phyloP scores from a whole-genome alignment of 176 grass and related monocot genomes.

The Bothriochloa decipiens region DNA sequence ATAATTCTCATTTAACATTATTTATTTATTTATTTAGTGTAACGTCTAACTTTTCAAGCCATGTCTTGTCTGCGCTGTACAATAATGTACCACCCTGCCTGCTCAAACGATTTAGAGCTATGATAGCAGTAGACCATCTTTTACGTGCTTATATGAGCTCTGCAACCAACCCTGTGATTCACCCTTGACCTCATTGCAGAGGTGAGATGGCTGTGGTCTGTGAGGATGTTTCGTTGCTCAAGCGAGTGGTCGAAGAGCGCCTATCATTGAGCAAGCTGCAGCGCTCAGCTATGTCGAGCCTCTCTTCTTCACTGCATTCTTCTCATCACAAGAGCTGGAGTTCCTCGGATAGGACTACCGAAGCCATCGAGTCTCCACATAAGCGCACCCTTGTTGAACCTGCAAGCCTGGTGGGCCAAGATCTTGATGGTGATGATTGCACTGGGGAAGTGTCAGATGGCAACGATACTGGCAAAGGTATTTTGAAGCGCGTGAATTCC shows the following conservation, averaged over 20 bases:
- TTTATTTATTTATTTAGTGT: not conserved
- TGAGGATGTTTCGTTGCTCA: constrained; percentile 53
- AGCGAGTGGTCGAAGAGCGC: constrained; percentile 54
- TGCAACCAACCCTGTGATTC: constrained; percentile 5
- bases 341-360: constrained; percentile 32
- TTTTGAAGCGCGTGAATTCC: not conserved
- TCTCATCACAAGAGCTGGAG: constrained; percentile 42
- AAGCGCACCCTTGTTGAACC: constrained; percentile 30
- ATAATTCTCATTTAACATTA: constrained; percentile 2
- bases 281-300: constrained; percentile 44
- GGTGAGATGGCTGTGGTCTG: constrained; percentile 60
- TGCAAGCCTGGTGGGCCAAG: not conserved
- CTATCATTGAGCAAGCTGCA: constrained; percentile 53
- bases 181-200: constrained; percentile 42
- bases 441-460: constrained; percentile 10
- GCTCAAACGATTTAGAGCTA: not conserved
- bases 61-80: not conserved
- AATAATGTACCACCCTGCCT: not conserved
- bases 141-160: not conserved
- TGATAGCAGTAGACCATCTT: not conserved
- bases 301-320: constrained; percentile 54
- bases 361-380: constrained; percentile 36
- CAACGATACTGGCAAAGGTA: not conserved
- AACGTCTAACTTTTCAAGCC: not conserved
- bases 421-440: not conserved